phyloP scores from a whole-genome alignment of 2,329 filamentous ascomycete genomes.

The Cyclaneusma minus region DNA sequence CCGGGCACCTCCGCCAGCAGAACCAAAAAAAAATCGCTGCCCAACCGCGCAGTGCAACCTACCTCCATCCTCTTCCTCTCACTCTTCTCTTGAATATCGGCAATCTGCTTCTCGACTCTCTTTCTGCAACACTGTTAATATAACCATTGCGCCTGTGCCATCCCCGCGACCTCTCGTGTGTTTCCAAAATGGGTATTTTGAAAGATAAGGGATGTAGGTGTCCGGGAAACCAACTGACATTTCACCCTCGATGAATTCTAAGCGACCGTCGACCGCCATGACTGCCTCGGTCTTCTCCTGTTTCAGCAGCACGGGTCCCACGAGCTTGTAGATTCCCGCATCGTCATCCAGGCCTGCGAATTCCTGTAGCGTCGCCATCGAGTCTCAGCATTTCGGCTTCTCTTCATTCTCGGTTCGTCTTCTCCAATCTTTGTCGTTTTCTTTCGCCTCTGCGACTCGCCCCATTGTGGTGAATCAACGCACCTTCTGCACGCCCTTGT shows the following conservation, averaged over 20 bases:
- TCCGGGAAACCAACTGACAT: slow-evolving; percentile 44
- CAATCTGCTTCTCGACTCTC: slow-evolving; percentile 50
- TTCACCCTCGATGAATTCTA: slow-evolving; percentile 88
- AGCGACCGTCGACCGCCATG: slow-evolving; percentile 74
- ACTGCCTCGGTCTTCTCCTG: slow-evolving; percentile 86
- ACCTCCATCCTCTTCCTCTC: slow-evolving; percentile 52
- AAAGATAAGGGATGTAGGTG: not conserved
- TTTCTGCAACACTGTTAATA: slow-evolving; percentile 27
- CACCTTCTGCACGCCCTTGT: slow-evolving; percentile 72
- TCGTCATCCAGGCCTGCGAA: slow-evolving; percentile 66
- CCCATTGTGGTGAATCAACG: not conserved
- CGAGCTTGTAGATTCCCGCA: slow-evolving; percentile 88
- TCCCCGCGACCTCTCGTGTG: not conserved
- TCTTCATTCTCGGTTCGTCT: not conserved
- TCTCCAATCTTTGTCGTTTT: not conserved
- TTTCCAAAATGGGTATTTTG: not conserved
- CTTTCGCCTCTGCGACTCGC: not conserved
- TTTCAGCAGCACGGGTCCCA: slow-evolving; percentile 85
- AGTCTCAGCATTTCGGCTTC: no score
- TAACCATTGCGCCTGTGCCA: no score
- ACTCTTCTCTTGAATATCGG: slow-evolving; percentile 45
- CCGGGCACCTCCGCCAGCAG: not conserved
- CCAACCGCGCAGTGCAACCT: slow-evolving; percentile 11
- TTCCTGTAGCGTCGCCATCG: slow-evolving; percentile 38
- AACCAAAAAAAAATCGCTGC: not conserved